Conservation (phyloP, 2,329 filamentous ascomycete species). For the Akanthomyces dipterigenus region DNA sequence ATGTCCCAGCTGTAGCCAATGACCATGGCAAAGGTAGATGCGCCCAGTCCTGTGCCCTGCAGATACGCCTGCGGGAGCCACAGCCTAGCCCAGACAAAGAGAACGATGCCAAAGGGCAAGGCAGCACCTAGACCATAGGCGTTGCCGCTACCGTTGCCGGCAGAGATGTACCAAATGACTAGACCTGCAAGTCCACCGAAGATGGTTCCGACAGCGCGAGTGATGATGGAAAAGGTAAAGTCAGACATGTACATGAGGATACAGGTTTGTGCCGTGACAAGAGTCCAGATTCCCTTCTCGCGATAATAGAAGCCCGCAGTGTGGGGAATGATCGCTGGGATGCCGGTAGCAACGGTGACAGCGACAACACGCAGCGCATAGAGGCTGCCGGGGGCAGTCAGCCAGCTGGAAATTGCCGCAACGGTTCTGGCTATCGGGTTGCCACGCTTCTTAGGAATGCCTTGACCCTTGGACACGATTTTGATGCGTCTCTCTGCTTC, state of each 20-base stretch:
- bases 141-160: slow-evolving; percentile 40
- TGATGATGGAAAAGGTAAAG: slow-evolving; percentile 39
- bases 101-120: slow-evolving; percentile 30
- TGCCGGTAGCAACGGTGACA: slow-evolving; percentile 36
- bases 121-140: slow-evolving; percentile 42
- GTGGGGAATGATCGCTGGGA: slow-evolving; percentile 35
- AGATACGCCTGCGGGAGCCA: slow-evolving; percentile 24
- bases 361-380: slow-evolving; percentile 41
- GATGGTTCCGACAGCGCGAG: slow-evolving; percentile 36
- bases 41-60: slow-evolving; percentile 26
- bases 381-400: slow-evolving; percentile 36
- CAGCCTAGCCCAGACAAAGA: slow-evolving; percentile 30
- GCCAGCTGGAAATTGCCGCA: slow-evolving; percentile 31
- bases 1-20: slow-evolving; percentile 42
- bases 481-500: slow-evolving; percentile 6
- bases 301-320: slow-evolving; percentile 44
- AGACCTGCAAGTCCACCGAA: slow-evolving; percentile 40
- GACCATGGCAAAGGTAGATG: slow-evolving; percentile 35
- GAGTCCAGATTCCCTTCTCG: slow-evolving; percentile 44
- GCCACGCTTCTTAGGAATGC: slow-evolving; percentile 10
- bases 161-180: slow-evolving; percentile 44
- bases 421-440: slow-evolving; percentile 19
- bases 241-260: slow-evolving; percentile 44
- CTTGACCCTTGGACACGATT: slow-evolving; percentile 3
- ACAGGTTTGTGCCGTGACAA: slow-evolving; percentile 44